Evolutionary conservation across 2,329 filamentous ascomycete species (phyloP), one percentile per base, ranked within the genome.

Genomic region (Parastagonospora avenae): DNA sequence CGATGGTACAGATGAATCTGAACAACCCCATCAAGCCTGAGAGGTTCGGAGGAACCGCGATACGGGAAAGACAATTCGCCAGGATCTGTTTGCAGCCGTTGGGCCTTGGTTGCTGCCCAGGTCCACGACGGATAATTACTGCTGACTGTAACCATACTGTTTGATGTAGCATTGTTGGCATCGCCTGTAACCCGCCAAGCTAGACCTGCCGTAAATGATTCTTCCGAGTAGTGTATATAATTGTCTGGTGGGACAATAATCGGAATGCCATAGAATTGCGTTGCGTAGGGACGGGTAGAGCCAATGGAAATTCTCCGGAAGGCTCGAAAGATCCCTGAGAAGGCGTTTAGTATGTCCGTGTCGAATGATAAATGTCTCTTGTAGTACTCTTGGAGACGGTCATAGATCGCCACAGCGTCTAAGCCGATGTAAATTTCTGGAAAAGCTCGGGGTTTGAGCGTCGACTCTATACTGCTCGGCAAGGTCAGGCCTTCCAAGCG

Each of bases 261-360:
- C 28, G 42, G 42, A 2, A 44, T 36, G 12, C 42, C 42, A 14
- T 44, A 44, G 24, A 44, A 44, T 5, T 44, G 42, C 7, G 7
- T 4, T 28, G 42, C 31, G 14, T 4, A 24, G 8, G n/a, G 27
- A 12, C 28, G 11, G 1, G 6, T 8, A 27, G 12, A 11, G 24
- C 11, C 2, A 12, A n/a, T 4, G 6, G 10, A 5, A 12, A 2
- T 8, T 6, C 14, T 37, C 8, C 4, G 28, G 8, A 40, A 39
- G 2, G 33, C 41, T 10, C 14, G 16, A 15, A 44, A 38, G 8
- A 44, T 27, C 1, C 46, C 46, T 1, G 33, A 16, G 11, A 49
- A 38, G 16, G 46, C 39, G 12, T 49, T 38, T 10, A 49, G 11
- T 9, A 38, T 42, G 29, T 49, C 46, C 1, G 5, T 33, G 9